Evolutionary conservation across 2,329 filamentous ascomycete species (phyloP).

Genomic region (Diaporthe batatas): DNA sequence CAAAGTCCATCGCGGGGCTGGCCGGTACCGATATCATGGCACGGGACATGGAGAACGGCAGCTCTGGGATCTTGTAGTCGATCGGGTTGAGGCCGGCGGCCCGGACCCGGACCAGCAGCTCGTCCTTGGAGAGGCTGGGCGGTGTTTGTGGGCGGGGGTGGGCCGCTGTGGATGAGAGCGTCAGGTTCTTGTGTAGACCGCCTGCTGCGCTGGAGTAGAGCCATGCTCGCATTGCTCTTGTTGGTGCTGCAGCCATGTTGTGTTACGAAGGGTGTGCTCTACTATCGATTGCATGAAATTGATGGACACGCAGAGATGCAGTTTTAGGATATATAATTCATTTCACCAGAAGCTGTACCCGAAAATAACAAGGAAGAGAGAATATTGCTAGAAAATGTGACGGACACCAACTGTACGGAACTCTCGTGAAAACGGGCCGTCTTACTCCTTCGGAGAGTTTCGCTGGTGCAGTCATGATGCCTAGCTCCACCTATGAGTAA

Average conservation of each 20-base stretch:
- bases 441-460: neutral
- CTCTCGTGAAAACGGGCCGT: neutral
- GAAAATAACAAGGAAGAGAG: neutral
- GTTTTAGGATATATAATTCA: neutral
- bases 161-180: slow-evolving; percentile 6
- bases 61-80: slow-evolving; percentile 73
- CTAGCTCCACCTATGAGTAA: neutral
- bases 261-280: neutral
- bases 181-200: slow-evolving; percentile 10
- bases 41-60: slow-evolving; percentile 54
- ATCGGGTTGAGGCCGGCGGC: slow-evolving; percentile 70
- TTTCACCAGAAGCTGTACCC: neutral
- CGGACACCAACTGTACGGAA: neutral
- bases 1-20: slow-evolving; percentile 64
- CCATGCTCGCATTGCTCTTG: slow-evolving; percentile 20
- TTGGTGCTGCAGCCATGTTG: slow-evolving; percentile 3
- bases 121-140: neutral
- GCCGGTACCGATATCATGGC: slow-evolving; percentile 57
- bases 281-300: neutral
- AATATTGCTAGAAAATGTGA: neutral
- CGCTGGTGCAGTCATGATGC: neutral
- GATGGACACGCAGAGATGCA: neutral
- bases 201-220: slow-evolving; percentile 20
- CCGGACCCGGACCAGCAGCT: slow-evolving; percentile 66
- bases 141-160: slow-evolving; percentile 20